Evolutionary conservation across 2,329 filamentous ascomycete genomes (phyloP), one percentile per base, ranked within the genome.

Genomic region (Albifimbria verrucaria): DNA sequence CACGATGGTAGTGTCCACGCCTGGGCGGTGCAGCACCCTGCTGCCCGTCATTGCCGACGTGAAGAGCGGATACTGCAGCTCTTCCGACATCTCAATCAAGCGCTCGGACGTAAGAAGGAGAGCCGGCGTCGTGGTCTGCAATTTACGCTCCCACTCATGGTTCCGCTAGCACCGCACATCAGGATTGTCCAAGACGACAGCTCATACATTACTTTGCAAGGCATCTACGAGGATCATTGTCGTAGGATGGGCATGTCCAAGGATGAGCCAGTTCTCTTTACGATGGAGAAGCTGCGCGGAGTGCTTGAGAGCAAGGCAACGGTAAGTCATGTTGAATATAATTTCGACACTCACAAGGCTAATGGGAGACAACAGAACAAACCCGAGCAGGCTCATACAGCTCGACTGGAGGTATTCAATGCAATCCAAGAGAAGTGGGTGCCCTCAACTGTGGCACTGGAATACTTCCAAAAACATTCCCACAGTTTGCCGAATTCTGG

Each of bases 1-100:
- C 93, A 97, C 67, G 95, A 99, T 72, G 94, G 95, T 60, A 97
- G 92, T 66, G 78, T 96, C n/a, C 94, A 99, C 77, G 83, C 91
- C 7, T 99, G 97, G 73, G 92, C 92, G 3, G 91, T 99, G 32
- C 95, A 99, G 67, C 93, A 97, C 68, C 95, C 94, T 4, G 92
- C 94, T 2, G 91, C 92, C 3, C 80, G 94, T 52, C 92, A 96
- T 69, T 97, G 92, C 65, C 85, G 94, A 55, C 85, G 95, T 51
- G 95, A 99, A 69, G 95, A 99, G 73, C 84, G 94, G 24, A 96
- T 97, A 52, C 72, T 97, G 58, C 94, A 99, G 71, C 81, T 99
- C 12, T 99, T 99, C 86, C 84, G 95, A 44, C 95, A 97, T 63
- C 92, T 99, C 74, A 99, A 99, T 72, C 92, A 93, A 65, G 89